Base-by-base conservation (phyloP, 306 rosid species). In the Cucurbita ficifolia region DNA sequence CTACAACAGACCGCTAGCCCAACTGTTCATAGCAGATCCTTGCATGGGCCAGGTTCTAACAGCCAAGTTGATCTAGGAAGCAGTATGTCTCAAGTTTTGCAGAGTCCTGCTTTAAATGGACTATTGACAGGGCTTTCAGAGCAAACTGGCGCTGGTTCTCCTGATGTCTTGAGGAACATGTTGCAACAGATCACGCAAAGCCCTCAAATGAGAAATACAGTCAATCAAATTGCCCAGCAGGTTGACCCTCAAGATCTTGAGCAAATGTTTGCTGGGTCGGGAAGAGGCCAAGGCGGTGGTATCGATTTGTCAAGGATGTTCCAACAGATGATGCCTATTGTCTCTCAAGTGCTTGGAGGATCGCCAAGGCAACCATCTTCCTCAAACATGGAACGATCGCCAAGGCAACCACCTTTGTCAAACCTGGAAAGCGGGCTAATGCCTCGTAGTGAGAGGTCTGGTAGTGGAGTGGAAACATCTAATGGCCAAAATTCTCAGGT, bases 261-360 rank as follows among this genome's bases (percentile, higher is more conserved):
- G 21, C 87, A 77, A 80, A 79, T 94, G 88, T 89, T 94, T 84
- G 14, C 86, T 33, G 97, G 94, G 55, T 77, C 75, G 67, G 96
- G 79, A 62, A 80, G 90, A 68, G 94, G 87, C 77, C 95, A 89
- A 75, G 88, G 89, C 69, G 89, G 97, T 40, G 91, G 97, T 38
- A 40, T 91, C 10, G 91, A 94, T 82, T 83, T 91, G 71, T 87
- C 96, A 21, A 87, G 92, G 78, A 89, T 94, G 92, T 76, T 94
- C 80, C 99, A 91, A 81, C 96, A 91, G 86, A 91, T 95, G 97
- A 88, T 95, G 96, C 97, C 99, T 36, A 81, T 95, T 72, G 99
- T 91, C 72, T 87, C 99, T 74, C 91, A 39, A 63, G 99, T 89
- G 79, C 84, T 91, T 75, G 86, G 86, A 38, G 76, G 95, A 61